phyloP scores from a whole-genome alignment of 139 green algal species.

The Nannochloris sp. region DNA sequence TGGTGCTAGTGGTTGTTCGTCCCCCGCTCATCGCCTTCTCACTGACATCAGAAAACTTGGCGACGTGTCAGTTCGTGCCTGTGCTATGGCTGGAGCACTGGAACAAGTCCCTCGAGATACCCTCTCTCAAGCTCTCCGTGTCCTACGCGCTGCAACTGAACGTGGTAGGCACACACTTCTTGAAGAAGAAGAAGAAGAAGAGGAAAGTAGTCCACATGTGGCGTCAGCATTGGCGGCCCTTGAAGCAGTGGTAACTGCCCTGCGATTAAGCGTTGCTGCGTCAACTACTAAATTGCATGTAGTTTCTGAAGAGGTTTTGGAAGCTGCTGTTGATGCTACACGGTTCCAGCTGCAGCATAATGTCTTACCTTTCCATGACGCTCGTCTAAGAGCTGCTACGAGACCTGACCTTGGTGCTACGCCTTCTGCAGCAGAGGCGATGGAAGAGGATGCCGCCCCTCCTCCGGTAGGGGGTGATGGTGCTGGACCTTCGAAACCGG shows the following conservation, averaged over 20 bases:
- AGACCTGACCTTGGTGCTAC: conserved; percentile 17
- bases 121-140: not conserved
- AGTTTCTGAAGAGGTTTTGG: conserved; percentile 31
- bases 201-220: not conserved
- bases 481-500: not conserved
- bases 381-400: conserved; percentile 25
- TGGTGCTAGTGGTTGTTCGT: no score
- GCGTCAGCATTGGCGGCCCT: not conserved
- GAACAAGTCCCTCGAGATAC: not conserved
- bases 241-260: not conserved
- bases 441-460: not conserved
- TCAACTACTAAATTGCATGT: not conserved
- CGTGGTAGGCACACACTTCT: not conserved
- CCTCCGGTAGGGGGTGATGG: not conserved
- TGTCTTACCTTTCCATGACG: conserved; percentile 52
- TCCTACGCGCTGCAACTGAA: not conserved
- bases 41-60: not conserved
- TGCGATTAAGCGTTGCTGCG: not conserved
- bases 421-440: conserved; percentile 2
- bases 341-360: conserved; percentile 61
- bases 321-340: conserved; percentile 22
- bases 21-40: not conserved
- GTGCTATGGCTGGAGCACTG: not conserved
- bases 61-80: not conserved
- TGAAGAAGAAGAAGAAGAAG: not conserved